Evolutionary conservation across 495 filamentous ascomycete species (phyloP).

Genomic region (Tuber borchii): DNA sequence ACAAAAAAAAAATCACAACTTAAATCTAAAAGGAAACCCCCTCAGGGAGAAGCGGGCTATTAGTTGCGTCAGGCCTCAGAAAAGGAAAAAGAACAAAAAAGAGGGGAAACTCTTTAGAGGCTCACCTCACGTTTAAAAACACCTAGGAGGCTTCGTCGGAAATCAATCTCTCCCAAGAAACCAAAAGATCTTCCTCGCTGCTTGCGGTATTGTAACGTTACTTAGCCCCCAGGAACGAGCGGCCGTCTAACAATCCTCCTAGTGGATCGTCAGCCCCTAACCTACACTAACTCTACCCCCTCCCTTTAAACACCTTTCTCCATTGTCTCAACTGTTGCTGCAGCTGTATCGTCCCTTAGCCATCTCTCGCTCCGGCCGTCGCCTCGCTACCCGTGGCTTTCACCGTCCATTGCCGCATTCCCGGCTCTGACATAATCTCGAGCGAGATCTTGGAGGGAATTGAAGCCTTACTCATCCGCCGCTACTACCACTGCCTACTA

Average conservation of each 20-base stretch:
- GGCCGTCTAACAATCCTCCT: background rate
- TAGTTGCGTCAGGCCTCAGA: background rate
- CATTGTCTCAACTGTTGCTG: background rate
- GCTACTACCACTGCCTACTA: conserved; percentile 12
- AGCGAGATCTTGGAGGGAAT: conserved; percentile 18
- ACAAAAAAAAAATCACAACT: background rate
- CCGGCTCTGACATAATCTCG: conserved; percentile 5
- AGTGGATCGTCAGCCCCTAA: background rate
- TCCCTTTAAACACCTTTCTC: background rate
- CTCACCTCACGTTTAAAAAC: conserved; percentile 7
- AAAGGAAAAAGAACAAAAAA: background rate
- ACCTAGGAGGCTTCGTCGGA: background rate
- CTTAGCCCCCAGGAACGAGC: background rate
- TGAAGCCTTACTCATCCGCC: conserved; percentile 32
- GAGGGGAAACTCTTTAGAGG: conserved; percentile 11
- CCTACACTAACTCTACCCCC: background rate
- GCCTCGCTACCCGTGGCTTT: background rate
- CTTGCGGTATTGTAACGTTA: conserved; percentile 25
- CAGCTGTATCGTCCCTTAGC: background rate
- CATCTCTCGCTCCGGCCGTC: background rate
- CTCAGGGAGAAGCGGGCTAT: background rate
- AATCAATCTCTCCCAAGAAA: conserved; percentile 8
- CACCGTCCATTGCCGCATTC: background rate
- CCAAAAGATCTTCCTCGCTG: conserved; percentile 19
- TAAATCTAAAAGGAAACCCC: background rate